These are phyloP conservation scores for Zygosaccharomyces sapae DNA, from an alignment of 1,139 yeast genomes.

Conservation along the genomic window DNA sequence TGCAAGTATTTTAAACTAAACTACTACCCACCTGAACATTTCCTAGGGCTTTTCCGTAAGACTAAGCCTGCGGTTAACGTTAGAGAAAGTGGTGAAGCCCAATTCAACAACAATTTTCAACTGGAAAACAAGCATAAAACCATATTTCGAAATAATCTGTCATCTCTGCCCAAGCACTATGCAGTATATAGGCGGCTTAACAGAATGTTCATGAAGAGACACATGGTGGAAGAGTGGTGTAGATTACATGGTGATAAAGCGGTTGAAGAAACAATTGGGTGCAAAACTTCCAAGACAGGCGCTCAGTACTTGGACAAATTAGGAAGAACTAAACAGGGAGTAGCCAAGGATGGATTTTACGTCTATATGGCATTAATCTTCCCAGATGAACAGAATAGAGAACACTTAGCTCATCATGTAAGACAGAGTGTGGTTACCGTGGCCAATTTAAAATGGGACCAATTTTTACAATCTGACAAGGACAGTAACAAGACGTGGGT, in stretches of 20 bases:
- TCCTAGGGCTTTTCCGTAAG: conserved; percentile 45
- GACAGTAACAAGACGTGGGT: conserved; percentile 28
- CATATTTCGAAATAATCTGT: conserved; percentile 18
- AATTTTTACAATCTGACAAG: conserved; percentile 13
- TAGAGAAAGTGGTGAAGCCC: conserved; percentile 27
- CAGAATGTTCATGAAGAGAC: conserved; percentile 42
- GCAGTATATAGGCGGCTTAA: conserved; percentile 40
- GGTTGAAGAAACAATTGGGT: conserved; percentile 14
- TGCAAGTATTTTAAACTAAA: conserved; percentile 36
- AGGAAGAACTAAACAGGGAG: conserved; percentile 20
- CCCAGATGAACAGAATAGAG: conserved; percentile 41
- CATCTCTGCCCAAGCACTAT: conserved; percentile 40
- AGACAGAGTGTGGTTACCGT: conserved; percentile 36
- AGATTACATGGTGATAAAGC: conserved; percentile 23
- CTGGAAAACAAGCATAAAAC: conserved; percentile 12
- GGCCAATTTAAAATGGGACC: conserved; percentile 22
- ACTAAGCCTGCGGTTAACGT: conserved; percentile 46
- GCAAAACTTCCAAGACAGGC: conserved; percentile 13
- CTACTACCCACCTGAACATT: conserved; percentile 47
- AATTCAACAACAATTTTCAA: conserved; percentile 27
- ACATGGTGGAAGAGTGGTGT: conserved; percentile 35
- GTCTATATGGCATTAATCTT: conserved; percentile 39
- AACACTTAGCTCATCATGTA: conserved; percentile 36
- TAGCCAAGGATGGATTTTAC: conserved; percentile 47
- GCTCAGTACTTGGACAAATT: conserved; percentile 11